Evolutionary conservation across 495 filamentous ascomycete genomes (phyloP).

Genomic region (Hypoxylon trugodes): DNA sequence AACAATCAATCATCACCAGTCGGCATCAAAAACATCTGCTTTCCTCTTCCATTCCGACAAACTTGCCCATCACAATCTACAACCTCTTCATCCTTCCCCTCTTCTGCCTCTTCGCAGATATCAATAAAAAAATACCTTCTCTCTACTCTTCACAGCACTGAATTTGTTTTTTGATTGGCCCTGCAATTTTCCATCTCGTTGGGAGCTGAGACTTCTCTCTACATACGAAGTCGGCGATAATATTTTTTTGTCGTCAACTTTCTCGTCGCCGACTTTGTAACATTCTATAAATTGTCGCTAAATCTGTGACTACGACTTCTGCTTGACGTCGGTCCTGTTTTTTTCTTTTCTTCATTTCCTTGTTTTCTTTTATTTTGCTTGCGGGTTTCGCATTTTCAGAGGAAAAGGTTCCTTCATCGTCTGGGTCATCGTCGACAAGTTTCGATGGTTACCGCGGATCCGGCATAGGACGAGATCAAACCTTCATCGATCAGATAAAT

Average conservation of each 20-base stretch:
- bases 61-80: not conserved
- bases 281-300: not conserved
- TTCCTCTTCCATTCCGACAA: not conserved
- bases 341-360: not conserved
- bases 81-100: too few species aligned
- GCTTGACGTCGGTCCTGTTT: not conserved
- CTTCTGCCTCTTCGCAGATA: too few species aligned
- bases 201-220: too few species aligned
- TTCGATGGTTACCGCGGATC: too few species aligned
- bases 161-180: too few species aligned
- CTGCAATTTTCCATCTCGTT: too few species aligned
- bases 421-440: too few species aligned
- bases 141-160: not conserved
- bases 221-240: not conserved
- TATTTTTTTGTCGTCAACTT: not conserved
- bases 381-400: too few species aligned
- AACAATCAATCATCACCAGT: slow-evolving; percentile 21
- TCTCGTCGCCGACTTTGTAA: not conserved
- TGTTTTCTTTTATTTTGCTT: too few species aligned
- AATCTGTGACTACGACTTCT: not conserved
- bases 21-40: slow-evolving; percentile 3
- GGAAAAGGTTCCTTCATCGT: too few species aligned
- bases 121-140: not conserved
- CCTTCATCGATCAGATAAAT: too few species aligned
- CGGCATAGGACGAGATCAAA: too few species aligned